Evolutionary conservation across 331 rosid species (phyloP), one percentile per base, ranked within the genome.

Genomic region (Telfairia occidentalis): DNA sequence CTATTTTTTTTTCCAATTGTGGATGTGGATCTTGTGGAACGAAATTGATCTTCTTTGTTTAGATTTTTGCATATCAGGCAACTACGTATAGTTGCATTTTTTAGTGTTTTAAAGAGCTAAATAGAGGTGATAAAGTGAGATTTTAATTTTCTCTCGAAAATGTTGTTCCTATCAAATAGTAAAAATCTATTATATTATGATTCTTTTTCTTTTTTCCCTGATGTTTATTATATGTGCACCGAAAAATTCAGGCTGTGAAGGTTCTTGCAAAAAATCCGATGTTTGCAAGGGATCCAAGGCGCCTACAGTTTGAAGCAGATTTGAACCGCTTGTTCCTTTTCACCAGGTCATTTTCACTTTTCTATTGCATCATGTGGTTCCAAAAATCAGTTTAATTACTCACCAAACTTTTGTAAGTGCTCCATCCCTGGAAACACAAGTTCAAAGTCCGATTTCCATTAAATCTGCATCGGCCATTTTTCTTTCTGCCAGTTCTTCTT

Each of bases 271-370:
- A 84, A 74, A 87, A 75, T 58, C 88, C 96, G 29, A 24, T 64
- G 75, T 82, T 91, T 67, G 50, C 86, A 19, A 89, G 72, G 85
- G 84, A 94, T 80, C 97, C 96, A 29, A 88, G 98, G 82, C 87
- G 83, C 45, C 73, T 87, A 57, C 97, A 91, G 78, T 86, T 87
- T 76, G 89, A 94, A 81, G 91, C 92, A 40, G 97, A 94, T 86
- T 79, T 91, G 69, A 89, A 90, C 71, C 95, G 96, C 21, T 78
- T 94, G 75, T 94, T 91, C 87, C 96, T 94, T 64, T 94, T 76
- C 85, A 86, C 95, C 60, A 86, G 98, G 98, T 91, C 55, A 28
- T 64, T 80, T 12, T 19, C 73, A 26, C 69, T 23, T n/a, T 61
- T 30, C 21, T 43, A 53, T 35, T 43, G 21, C 46, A 35, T 48